These are phyloP conservation scores for Chaetomiaceae sp. DNA, from an alignment of 2,329 filamentous ascomycete genomes.

Conservation along the genomic window DNA sequence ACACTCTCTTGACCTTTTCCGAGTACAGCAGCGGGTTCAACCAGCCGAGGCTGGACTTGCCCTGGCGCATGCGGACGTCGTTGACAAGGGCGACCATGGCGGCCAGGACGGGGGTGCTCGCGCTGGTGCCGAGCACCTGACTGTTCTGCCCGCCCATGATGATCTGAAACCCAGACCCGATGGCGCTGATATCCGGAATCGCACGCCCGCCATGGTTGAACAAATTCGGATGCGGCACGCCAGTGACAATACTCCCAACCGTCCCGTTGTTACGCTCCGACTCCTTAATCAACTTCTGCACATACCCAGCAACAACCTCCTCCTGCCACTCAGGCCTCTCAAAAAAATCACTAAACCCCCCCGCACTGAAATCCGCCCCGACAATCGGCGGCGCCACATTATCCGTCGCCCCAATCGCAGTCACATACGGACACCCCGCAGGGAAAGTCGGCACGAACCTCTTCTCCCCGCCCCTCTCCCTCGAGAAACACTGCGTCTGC, in stretches of 20 bases:
- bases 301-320: conserved; percentile 36
- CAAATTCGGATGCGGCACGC: no score
- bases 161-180: conserved; percentile 53
- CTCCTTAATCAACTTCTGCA: conserved; percentile 23
- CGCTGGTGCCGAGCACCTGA: conserved; percentile 42
- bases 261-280: conserved; percentile 33
- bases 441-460: conserved; percentile 60
- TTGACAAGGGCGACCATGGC: conserved; percentile 52
- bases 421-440: conserved; percentile 63
- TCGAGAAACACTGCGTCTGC: conserved; percentile 53
- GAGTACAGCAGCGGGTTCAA: conserved; percentile 48
- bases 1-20: conserved; percentile 30
- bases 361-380: conserved; percentile 43
- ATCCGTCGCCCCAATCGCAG: conserved; percentile 57
- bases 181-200: conserved; percentile 47
- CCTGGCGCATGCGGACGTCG: conserved; percentile 44
- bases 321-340: conserved; percentile 43
- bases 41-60: conserved; percentile 49
- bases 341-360: conserved; percentile 52
- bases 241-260: no score
- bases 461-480: conserved; percentile 47
- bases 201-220: conserved; percentile 45
- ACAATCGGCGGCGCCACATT: conserved; percentile 34
- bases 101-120: conserved; percentile 51
- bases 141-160: conserved; percentile 28